These are phyloP conservation scores for Cytospora piceae DNA, from an alignment of 2,329 filamentous ascomycete genomes.

Conservation along the genomic window DNA sequence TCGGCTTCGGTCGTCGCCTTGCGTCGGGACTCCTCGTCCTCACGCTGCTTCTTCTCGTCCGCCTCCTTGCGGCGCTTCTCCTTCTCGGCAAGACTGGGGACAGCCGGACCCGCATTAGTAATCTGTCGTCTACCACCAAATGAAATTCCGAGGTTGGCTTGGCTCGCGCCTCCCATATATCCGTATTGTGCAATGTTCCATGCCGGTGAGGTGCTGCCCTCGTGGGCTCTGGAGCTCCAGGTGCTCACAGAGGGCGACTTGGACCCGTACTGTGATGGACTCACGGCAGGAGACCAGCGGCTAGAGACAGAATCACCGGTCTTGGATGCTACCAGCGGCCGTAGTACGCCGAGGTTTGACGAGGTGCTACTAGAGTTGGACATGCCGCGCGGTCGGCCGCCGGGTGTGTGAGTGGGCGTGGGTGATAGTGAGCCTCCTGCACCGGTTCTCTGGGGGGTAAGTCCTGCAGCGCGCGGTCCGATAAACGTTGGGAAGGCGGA, in stretches of 20 bases:
- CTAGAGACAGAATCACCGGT: slow-evolving; percentile 60
- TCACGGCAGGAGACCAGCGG: slow-evolving; percentile 66
- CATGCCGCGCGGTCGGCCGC: slow-evolving; percentile 49
- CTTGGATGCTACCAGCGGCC: slow-evolving; percentile 50
- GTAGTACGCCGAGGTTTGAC: slow-evolving; percentile 49
- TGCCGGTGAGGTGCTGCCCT: slow-evolving; percentile 79
- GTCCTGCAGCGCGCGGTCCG: slow-evolving; percentile 66
- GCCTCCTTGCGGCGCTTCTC: slow-evolving; percentile 65
- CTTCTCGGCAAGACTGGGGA: slow-evolving; percentile 84
- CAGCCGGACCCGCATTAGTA: slow-evolving; percentile 76
- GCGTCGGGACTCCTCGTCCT: slow-evolving; percentile 55
- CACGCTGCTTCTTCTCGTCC: slow-evolving; percentile 63
- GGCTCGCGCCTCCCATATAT: slow-evolving; percentile 96
- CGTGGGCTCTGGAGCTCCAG: slow-evolving; percentile 87
- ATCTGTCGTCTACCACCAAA: slow-evolving; percentile 94
- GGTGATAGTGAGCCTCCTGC: slow-evolving; percentile 34
- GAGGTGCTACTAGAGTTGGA: slow-evolving; percentile 65
- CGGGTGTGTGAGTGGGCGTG: slow-evolving; percentile 50
- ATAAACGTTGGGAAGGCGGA: slow-evolving; percentile 74
- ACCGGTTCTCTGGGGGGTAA: slow-evolving; percentile 72
- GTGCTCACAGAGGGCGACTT: slow-evolving; percentile 67
- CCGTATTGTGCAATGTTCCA: slow-evolving; percentile 99
- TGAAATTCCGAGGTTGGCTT: slow-evolving; percentile 90
- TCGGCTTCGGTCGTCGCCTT: slow-evolving; percentile 56
- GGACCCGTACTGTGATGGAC: slow-evolving; percentile 54